Evolutionary conservation across 192 early-diverging fungal species (phyloP), one percentile per base, ranked within the genome.

Genomic region (Gigaspora rosea): DNA sequence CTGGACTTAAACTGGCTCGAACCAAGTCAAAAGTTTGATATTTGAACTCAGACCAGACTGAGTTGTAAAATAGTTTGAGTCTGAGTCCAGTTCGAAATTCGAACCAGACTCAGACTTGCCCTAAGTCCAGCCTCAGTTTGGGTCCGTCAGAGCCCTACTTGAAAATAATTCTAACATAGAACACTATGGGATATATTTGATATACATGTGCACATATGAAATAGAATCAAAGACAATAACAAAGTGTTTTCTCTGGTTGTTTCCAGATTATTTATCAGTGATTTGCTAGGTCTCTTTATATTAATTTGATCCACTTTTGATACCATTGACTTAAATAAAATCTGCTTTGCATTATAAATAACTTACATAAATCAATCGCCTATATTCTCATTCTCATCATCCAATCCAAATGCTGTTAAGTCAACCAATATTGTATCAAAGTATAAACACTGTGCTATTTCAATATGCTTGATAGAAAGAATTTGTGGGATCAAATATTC

Each of bases 371-470:
- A 68, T 49, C 18, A 15, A 68, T 49, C 9, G 0, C 0, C 47
- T 48, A 47, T 48, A 49, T 48, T 20, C 8, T 47, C 3, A 49
- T 47, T 47, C 18, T 47, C 2, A 50, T 68, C 18, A 15, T 49
- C 10, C 16, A 68, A 6, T 18, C 48, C 20, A 69, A 16, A n/a
- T 5, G 3, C 48, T 8, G 8, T 22, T 8, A 20, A 46, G n/a
- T 51, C 47, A 18, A 69, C 41, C 16, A n/a, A n/a, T n/a, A 8
- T 69, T 8, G 47, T 18, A 68, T 13, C 18, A 49, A 69, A 69
- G 18, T 49, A 69, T 49, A 68, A n/a, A 18, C 2, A 68, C 47
- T 68, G 66, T 68, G 66, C 8, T 16, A 68, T 68, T 68, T 68
- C 18, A n/a, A 68, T 20, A 13, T 49, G 18, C 47, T 68, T n/a